A percentile compares a stretch with the other conserved stretches of the same genome.
Evolutionary conservation across 441 rosid genomes (phyloP).

Genomic region (Populus hybrid): DNA sequence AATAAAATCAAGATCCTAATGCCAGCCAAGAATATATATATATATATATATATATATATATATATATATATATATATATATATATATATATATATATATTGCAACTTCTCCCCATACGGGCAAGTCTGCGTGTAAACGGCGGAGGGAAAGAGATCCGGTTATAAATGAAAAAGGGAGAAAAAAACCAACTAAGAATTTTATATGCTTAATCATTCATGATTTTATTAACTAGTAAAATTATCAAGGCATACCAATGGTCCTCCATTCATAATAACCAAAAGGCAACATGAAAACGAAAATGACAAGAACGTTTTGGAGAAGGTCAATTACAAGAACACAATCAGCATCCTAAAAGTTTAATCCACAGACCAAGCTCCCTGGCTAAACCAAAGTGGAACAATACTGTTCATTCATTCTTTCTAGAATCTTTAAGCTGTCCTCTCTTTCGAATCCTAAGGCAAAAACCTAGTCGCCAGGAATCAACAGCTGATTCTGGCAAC

Average conservation of each 20-base stretch:
- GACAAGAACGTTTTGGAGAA: background rate
- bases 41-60: too few species aligned
- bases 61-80: too few species aligned
- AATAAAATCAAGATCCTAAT: background rate
- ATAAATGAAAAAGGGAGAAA: too few species aligned
- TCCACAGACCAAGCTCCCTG: background rate
- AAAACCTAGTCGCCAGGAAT: slow-evolving; percentile 53
- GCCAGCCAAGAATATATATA: too few species aligned
- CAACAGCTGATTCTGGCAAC: slow-evolving; percentile 56
- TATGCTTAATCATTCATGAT: background rate
- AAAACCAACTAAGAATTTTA: too few species aligned
- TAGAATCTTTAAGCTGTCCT: slow-evolving; percentile 66
- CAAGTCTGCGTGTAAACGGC: too few species aligned
- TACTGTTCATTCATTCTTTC: slow-evolving; percentile 50
- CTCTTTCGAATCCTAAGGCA: slow-evolving; percentile 64
- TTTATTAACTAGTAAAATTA: background rate
- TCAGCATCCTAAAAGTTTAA: background rate
- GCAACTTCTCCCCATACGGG: too few species aligned
- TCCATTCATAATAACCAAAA: background rate
- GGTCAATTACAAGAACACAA: background rate
- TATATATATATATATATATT: too few species aligned
- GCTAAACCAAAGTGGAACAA: background rate
- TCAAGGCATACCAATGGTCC: background rate
- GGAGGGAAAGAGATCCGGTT: too few species aligned
- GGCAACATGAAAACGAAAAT: background rate